Conservation (phyloP, 2,329 filamentous ascomycete species). For the Diaporthe ilicicola region DNA sequence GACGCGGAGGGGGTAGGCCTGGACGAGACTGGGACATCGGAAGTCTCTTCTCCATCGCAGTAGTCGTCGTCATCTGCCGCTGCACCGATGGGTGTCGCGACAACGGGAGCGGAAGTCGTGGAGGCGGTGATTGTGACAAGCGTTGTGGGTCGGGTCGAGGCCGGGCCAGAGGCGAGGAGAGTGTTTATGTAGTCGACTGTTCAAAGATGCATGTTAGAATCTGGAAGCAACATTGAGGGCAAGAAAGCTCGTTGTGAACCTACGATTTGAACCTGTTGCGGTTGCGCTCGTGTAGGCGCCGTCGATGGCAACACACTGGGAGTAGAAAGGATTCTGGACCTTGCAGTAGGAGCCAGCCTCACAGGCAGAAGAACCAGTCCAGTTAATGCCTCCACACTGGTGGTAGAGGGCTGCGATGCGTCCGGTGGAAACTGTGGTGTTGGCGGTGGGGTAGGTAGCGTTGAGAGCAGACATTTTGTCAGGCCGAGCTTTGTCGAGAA, state of each 20-base stretch:
- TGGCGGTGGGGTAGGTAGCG: background rate
- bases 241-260: background rate
- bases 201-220: background rate
- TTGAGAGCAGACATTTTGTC: constrained; percentile 3
- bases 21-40: background rate
- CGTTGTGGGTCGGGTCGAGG: background rate
- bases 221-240: too few relatives aligned
- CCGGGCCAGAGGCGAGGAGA: background rate
- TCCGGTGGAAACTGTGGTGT: background rate
- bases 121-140: background rate
- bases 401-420: background rate
- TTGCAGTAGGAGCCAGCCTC: constrained; percentile 8
- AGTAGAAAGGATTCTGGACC: background rate
- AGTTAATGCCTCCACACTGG: background rate
- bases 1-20: background rate
- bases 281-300: background rate
- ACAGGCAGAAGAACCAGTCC: background rate
- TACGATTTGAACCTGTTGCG: background rate
- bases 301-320: background rate
- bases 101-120: background rate
- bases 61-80: background rate
- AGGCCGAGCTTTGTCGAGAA: background rate
- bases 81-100: background rate
- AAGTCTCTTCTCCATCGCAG: background rate
- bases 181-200: constrained; percentile 14